Evolutionary conservation across 148 eudicot species (phyloP), one percentile per base, ranked within the genome.

Genomic region (Rhododendron ferrugineum): DNA sequence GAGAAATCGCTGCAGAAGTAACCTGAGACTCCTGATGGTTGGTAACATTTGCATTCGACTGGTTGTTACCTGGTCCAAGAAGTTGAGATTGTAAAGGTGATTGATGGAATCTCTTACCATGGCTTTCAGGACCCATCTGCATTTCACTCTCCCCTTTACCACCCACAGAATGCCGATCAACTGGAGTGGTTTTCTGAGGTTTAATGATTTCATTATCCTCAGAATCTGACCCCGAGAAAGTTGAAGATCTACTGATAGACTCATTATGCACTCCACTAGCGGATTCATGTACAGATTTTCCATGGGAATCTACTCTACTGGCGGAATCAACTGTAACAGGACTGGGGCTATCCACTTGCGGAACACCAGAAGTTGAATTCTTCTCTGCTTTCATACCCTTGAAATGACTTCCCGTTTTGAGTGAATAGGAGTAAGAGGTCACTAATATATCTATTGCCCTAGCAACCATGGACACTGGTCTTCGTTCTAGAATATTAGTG

Each of bases 1-100:
- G 95, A 81, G 99, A 93, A 76, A 93, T 90, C 84, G 98, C 95
- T 74, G 99, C 95, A 40, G 98, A 92, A 89, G 89, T 86, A 84
- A 94, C 84, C 90, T 90, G 95, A 86, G 91, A 89, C 42, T 95
- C 94, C 58, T 87, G 91, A 85, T 85, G 90, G 80, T 89, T 94
- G 82, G 90, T 75, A 82, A 84, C 76, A 89, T 87, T 83, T 84
- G 88, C 87, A 88, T 89, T 91, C 83, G 89, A 58, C 42, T 91
- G 89, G 58, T 85, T 66, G 75, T 73, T 84, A 80, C 88, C 89
- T 70, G 93, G 50, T 81, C 89, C 90, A 85, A 86, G 85, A 86
- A 84, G 77, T 86, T 91, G 91, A 89, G 93, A 85, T 80, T 83
- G 90, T 22, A 87, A 80, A 79, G 89, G 78, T 28, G 88, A 86